A percentile compares a stretch with the other conserved stretches of the same genome.
Conservation (phyloP, 345 rosid genomes). For the Linum usitatissimum region DNA sequence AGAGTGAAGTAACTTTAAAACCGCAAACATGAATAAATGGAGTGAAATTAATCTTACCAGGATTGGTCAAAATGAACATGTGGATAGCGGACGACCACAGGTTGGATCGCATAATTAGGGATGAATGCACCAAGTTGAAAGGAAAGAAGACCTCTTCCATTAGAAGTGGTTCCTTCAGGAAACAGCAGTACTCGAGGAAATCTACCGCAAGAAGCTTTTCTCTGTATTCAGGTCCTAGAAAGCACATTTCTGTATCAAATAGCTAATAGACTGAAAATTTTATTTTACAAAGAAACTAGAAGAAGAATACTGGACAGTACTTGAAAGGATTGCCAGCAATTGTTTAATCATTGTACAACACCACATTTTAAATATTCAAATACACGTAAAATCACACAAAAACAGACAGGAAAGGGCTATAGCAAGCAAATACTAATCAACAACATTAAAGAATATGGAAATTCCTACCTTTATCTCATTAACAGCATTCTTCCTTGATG, state of each 20-base stretch:
- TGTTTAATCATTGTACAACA: not conserved
- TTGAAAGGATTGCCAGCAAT: not conserved
- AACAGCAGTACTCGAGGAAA: slow-evolving; percentile 81
- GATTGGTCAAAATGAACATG: slow-evolving; percentile 97
- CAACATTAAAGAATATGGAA: slow-evolving; percentile 24
- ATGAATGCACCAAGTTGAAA: slow-evolving; percentile 98
- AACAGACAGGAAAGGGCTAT: too few relatives aligned
- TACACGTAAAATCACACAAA: not conserved
- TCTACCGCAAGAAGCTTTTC: slow-evolving; percentile 72
- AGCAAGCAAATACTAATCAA: too few relatives aligned
- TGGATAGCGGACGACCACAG: slow-evolving; percentile 83
- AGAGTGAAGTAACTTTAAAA: slow-evolving; percentile 1
- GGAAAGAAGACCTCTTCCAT: slow-evolving; percentile 69
- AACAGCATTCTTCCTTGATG: slow-evolving; percentile 84
- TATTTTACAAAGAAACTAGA: slow-evolving; percentile 9
- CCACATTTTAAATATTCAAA: not conserved
- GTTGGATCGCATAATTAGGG: slow-evolving; percentile 78
- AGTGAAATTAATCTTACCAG: slow-evolving; percentile 42
- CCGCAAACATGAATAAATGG: slow-evolving; percentile 2
- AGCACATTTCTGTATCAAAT: slow-evolving; percentile 93
- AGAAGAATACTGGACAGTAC: not conserved
- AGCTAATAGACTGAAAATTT: slow-evolving; percentile 48
- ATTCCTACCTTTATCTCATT: slow-evolving; percentile 83
- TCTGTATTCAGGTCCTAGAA: slow-evolving; percentile 97
- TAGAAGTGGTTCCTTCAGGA: slow-evolving; percentile 98